A percentile compares a stretch with the other conserved stretches of the same genome.
Evolutionary conservation across 2,329 filamentous ascomycete genomes (phyloP).

Genomic region (Alternaria longipes): DNA sequence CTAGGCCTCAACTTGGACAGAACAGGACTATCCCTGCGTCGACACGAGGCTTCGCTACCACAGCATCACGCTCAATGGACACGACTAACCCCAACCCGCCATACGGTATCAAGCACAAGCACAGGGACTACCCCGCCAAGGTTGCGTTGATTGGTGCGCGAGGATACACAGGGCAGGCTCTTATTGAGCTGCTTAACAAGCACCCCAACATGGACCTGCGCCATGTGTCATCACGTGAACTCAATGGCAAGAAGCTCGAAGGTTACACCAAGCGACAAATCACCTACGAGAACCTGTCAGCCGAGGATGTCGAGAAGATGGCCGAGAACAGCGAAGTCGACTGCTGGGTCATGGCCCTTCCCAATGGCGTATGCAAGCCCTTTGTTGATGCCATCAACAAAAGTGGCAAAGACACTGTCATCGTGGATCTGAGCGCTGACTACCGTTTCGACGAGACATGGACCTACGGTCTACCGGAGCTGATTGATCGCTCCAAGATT

Average conservation of each 20-base stretch:
- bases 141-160: slow-evolving; percentile 90
- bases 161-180: slow-evolving; percentile 91
- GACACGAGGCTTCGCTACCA: slow-evolving; percentile 66
- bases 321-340: slow-evolving; percentile 86
- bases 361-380: slow-evolving; percentile 93
- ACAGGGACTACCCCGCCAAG: slow-evolving; percentile 79
- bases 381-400: slow-evolving; percentile 89
- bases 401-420: slow-evolving; percentile 73
- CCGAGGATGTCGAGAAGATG: slow-evolving; percentile 87
- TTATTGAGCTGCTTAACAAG: slow-evolving; percentile 85
- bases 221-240: slow-evolving; percentile 92
- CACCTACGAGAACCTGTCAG: slow-evolving; percentile 87
- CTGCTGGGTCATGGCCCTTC: slow-evolving; percentile 97
- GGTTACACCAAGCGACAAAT: slow-evolving; percentile 93
- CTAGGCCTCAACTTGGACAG: slow-evolving; percentile 36
- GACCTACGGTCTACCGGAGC: slow-evolving; percentile 91
- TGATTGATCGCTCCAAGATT: slow-evolving; percentile 79
- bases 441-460: slow-evolving; percentile 87
- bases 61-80: slow-evolving; percentile 46
- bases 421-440: slow-evolving; percentile 95
- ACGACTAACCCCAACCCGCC: slow-evolving; percentile 90
- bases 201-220: slow-evolving; percentile 91
- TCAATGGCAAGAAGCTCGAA: slow-evolving; percentile 84
- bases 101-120: slow-evolving; percentile 85
- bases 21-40: slow-evolving; percentile 46